A percentile compares a stretch with the other conserved stretches of the same genome.
phyloP scores from a whole-genome alignment of 2,329 filamentous ascomycete species.

The Epichloe scottii region DNA sequence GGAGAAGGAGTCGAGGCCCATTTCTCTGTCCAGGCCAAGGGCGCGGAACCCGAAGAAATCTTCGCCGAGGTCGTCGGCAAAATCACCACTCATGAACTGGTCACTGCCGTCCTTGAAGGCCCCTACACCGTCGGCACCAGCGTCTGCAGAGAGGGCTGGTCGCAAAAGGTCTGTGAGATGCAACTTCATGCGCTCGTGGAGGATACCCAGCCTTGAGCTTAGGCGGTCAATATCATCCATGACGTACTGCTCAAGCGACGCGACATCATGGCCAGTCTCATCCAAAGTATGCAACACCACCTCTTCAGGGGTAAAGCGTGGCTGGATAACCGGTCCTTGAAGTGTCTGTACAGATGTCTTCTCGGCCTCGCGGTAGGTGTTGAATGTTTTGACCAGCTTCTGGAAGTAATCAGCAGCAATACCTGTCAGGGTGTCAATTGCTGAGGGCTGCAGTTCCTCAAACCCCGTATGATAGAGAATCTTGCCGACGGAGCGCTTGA shows the following conservation, averaged over 20 bases:
- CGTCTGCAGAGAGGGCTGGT: conserved; percentile 65
- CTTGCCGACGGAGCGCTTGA: conserved; percentile 86
- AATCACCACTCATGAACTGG: conserved; percentile 92
- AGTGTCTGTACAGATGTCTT: conserved; percentile 47
- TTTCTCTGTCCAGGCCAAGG: conserved; percentile 80
- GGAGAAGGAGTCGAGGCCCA: conserved; percentile 75
- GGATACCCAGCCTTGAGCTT: conserved; percentile 61
- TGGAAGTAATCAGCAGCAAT: conserved; percentile 81
- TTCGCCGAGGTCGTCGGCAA: conserved; percentile 93
- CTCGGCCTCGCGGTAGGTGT: conserved; percentile 71
- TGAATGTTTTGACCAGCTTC: conserved; percentile 69
- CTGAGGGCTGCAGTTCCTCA: conserved; percentile 91
- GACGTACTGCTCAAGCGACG: conserved; percentile 71
- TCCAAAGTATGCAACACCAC: conserved; percentile 74
- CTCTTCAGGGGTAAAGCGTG: conserved; percentile 72
- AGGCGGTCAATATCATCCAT: conserved; percentile 89
- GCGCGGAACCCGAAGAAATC: conserved; percentile 99
- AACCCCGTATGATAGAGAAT: conserved; percentile 95
- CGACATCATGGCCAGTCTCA: conserved; percentile 73
- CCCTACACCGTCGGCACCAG: conserved; percentile 69
- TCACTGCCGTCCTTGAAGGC: conserved; percentile 96
- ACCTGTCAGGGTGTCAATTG: conserved; percentile 80
- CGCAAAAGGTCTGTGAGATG: conserved; percentile 89
- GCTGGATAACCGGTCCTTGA: conserved; percentile 36
- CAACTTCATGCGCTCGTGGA: conserved; percentile 90